Evolutionary conservation across 202 grass and related monocot genomes (phyloP).

Genomic region (Panicum virgatum): DNA sequence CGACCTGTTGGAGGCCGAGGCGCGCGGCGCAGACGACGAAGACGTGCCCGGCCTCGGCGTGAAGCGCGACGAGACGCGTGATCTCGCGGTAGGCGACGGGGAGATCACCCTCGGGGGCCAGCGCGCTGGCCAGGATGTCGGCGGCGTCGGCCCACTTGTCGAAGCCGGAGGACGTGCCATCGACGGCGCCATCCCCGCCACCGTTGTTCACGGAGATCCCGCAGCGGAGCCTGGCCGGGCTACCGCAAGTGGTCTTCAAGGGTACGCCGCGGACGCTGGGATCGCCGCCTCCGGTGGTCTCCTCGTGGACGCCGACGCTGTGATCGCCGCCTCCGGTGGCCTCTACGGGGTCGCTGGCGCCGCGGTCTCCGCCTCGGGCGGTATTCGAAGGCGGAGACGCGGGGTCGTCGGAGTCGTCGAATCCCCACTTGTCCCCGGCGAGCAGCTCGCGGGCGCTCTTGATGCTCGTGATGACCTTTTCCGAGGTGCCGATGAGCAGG

Average conservation of each 20-base stretch:
- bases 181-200: too few relatives aligned
- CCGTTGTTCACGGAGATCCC: not conserved
- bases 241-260: not conserved
- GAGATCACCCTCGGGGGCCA: not conserved
- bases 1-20: constrained; percentile 22
- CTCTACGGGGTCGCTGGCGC: not conserved
- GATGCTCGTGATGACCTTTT: constrained; percentile 21
- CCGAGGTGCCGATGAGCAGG: constrained; percentile 39
- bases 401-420: not conserved
- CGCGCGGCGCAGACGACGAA: constrained; percentile 2
- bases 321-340: not conserved
- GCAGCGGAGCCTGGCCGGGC: not conserved
- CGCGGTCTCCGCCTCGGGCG: not conserved
- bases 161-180: not conserved
- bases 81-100: constrained; percentile 31
- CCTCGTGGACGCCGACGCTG: not conserved
- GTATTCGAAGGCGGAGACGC: not conserved
- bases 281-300: not conserved
- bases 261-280: not conserved
- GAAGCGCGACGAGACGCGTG: constrained; percentile 32
- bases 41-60: constrained; percentile 35
- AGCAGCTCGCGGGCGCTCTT: constrained; percentile 33
- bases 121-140: constrained; percentile 14
- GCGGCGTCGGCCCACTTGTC: constrained; percentile 10
- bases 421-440: constrained; percentile 27